phyloP scores from a whole-genome alignment of 2,329 filamentous ascomycete species.

The Fusarium cyanostomum region DNA sequence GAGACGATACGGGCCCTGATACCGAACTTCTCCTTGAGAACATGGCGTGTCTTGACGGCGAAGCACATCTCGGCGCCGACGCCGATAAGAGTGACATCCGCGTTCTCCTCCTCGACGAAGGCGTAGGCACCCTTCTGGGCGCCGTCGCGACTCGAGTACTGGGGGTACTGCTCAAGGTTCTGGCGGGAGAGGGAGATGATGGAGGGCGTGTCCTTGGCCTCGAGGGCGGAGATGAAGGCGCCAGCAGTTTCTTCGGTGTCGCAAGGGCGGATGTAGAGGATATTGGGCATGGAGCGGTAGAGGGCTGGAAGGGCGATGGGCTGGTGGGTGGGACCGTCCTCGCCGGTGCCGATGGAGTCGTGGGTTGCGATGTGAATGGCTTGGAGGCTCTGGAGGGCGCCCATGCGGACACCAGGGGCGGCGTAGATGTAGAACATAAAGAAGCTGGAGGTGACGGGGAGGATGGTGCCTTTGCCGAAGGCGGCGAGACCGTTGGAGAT shows the following conservation, averaged over 20 bases:
- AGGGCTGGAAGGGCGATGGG: slow-evolving; percentile 66
- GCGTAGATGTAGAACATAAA: slow-evolving; percentile 72
- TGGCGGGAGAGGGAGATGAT: slow-evolving; percentile 62
- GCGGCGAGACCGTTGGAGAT: slow-evolving; percentile 69
- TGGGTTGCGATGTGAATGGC: slow-evolving; percentile 70
- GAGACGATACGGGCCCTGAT: slow-evolving; percentile 54
- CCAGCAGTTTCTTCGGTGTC: slow-evolving; percentile 67
- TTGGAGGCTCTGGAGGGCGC: slow-evolving; percentile 63
- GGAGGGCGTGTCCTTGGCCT: slow-evolving; percentile 51
- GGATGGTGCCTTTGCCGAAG: slow-evolving; percentile 62
- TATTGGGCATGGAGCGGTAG: slow-evolving; percentile 70
- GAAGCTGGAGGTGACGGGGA: slow-evolving; percentile 67
- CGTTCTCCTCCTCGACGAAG: slow-evolving; percentile 53
- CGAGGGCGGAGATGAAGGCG: slow-evolving; percentile 61
- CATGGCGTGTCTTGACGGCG: slow-evolving; percentile 45
- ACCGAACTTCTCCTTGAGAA: slow-evolving; percentile 52
- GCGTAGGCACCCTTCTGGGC: slow-evolving; percentile 58
- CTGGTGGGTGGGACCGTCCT: slow-evolving; percentile 71
- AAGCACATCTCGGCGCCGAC: slow-evolving; percentile 51
- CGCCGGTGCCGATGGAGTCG: slow-evolving; percentile 67
- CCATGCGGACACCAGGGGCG: slow-evolving; percentile 68
- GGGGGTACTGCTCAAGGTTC: slow-evolving; percentile 51
- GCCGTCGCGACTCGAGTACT: slow-evolving; percentile 51
- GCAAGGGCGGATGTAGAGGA: slow-evolving; percentile 67
- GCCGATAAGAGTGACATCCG: slow-evolving; percentile 56